phyloP scores from a whole-genome alignment of 1,139 yeast species.

The Saccharomyces hybrid region DNA sequence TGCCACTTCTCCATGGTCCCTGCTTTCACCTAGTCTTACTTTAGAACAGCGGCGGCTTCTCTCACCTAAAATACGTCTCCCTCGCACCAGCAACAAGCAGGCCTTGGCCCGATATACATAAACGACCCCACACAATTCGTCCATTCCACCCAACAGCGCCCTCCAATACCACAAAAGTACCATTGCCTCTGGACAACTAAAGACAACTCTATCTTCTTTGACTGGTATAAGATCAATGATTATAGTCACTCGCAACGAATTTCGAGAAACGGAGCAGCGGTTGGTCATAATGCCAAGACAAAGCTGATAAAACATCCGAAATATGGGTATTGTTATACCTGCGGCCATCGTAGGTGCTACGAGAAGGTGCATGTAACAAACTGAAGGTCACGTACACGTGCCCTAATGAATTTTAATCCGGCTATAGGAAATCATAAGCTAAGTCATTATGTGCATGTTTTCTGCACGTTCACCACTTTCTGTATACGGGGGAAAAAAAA shows the following conservation, averaged over 20 bases:
- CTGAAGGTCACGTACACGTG: background rate
- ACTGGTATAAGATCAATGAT: background rate
- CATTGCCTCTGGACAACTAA: background rate
- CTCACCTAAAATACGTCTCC: background rate
- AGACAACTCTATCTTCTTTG: background rate
- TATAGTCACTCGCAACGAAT: background rate
- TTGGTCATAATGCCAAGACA: slow-evolving; percentile 1
- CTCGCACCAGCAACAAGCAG: background rate
- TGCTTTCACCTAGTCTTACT: background rate
- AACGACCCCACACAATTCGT: background rate
- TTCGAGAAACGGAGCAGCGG: background rate
- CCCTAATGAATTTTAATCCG: background rate
- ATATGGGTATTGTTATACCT: background rate
- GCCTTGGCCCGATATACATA: background rate
- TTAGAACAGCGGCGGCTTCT: background rate
- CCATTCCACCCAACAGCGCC: background rate
- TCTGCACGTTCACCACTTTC: slow-evolving; percentile 16
- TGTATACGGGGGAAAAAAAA: slow-evolving; percentile 32
- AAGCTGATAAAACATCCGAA: background rate
- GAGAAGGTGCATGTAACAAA: background rate
- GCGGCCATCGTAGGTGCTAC: background rate
- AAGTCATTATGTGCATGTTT: background rate
- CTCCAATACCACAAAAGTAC: background rate
- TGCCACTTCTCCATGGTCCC: background rate
- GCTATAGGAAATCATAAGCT: background rate